Evolutionary conservation across 2,329 filamentous ascomycete genomes (phyloP).

Genomic region (Ophiosphaerella herpotricha): DNA sequence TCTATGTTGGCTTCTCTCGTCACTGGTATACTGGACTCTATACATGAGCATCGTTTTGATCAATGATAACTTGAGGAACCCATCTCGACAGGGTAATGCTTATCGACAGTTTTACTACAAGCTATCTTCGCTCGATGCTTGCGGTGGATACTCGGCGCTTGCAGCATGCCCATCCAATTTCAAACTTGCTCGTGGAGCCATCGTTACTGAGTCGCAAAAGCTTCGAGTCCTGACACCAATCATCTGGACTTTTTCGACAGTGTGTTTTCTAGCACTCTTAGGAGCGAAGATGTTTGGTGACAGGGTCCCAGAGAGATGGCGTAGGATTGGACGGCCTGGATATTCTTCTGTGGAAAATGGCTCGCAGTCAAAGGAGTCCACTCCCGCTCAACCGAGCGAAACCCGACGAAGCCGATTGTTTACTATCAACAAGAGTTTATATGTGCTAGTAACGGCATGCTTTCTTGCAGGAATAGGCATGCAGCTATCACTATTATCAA

Average conservation of each 20-base stretch:
- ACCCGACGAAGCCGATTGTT: neutral
- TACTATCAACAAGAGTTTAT: neutral
- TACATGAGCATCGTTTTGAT: conserved; percentile 19
- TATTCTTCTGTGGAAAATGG: too few species aligned
- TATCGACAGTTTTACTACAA: conserved; percentile 30
- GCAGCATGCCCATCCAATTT: conserved; percentile 22
- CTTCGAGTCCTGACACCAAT: conserved; percentile 20
- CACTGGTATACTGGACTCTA: conserved; percentile 25
- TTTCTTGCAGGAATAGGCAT: conserved; percentile 24
- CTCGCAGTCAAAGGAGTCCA: too few species aligned
- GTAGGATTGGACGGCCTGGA: neutral
- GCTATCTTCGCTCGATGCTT: conserved; percentile 20
- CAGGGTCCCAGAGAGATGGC: neutral
- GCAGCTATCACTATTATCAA: conserved; percentile 24
- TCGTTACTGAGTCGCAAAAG: conserved; percentile 9
- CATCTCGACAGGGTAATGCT: conserved; percentile 2
- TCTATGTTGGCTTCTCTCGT: conserved; percentile 18
- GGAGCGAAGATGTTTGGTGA: neutral
- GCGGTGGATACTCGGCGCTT: conserved; percentile 24
- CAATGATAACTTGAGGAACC: conserved; percentile 6
- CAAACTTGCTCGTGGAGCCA: conserved; percentile 1
- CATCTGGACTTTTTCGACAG: conserved; percentile 24
- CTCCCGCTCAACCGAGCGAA: too few species aligned
- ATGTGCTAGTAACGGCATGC: conserved; percentile 7
- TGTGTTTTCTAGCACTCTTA: conserved; percentile 11